These are phyloP conservation scores for Kodamaea sp. DNA, from an alignment of 1,139 yeast genomes.

Conservation along the genomic window DNA sequence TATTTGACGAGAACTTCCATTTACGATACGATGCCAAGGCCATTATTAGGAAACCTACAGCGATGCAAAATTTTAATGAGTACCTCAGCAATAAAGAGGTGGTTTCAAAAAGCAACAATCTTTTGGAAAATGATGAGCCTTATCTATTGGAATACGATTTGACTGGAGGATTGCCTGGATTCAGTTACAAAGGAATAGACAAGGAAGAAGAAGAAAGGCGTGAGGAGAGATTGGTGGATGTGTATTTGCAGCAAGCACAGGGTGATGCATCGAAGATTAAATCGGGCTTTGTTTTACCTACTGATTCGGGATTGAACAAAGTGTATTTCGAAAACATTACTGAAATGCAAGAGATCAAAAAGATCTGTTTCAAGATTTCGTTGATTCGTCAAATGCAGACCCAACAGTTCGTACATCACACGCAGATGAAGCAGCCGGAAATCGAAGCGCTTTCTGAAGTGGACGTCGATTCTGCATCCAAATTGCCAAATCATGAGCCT, in stretches of 20 bases:
- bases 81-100: conserved; percentile 47
- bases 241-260: conserved; percentile 31
- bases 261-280: conserved; percentile 29
- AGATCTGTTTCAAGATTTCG: conserved; percentile 84
- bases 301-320: conserved; percentile 59
- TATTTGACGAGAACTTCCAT: conserved; percentile 58
- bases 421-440: conserved; percentile 72
- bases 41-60: conserved; percentile 57
- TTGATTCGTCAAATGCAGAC: conserved; percentile 91
- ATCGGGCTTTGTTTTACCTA: conserved; percentile 36
- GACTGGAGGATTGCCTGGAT: conserved; percentile 74
- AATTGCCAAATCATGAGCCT: conserved; percentile 66
- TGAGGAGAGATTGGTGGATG: conserved; percentile 52
- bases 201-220: conserved; percentile 48
- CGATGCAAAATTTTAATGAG: conserved; percentile 56
- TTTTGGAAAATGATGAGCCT: conserved; percentile 63
- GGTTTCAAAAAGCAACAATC: conserved; percentile 42
- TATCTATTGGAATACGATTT: conserved; percentile 84
- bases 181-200: conserved; percentile 53
- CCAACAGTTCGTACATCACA: conserved; percentile 71
- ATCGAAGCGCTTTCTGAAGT: conserved; percentile 60
- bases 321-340: conserved; percentile 65
- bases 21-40: conserved; percentile 73
- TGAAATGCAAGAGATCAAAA: conserved; percentile 85
- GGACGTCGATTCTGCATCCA: conserved; percentile 80